Conservation (phyloP, 1,139 yeast species). For the Yamadazyma sp. region DNA sequence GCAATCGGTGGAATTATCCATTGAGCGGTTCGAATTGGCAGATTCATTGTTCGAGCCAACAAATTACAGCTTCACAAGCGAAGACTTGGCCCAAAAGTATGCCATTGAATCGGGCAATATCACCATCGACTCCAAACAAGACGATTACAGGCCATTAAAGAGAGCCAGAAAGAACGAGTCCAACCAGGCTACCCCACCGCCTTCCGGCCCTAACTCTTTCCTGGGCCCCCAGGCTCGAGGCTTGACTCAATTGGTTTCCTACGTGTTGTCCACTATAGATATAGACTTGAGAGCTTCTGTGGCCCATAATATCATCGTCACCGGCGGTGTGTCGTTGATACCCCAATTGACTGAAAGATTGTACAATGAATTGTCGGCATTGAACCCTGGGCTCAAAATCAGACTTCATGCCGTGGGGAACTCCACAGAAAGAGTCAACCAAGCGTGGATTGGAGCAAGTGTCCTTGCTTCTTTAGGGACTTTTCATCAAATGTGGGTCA, state of each 20-base stretch:
- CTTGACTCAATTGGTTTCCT: constrained; percentile 66
- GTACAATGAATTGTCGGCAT: constrained; percentile 66
- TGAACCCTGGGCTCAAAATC: constrained; percentile 89
- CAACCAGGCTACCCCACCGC: constrained; percentile 40
- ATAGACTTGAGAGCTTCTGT: constrained; percentile 88
- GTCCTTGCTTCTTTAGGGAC: constrained; percentile 91
- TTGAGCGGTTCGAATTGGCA: constrained; percentile 66
- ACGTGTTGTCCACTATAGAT: constrained; percentile 70
- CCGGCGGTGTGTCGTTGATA: constrained; percentile 86
- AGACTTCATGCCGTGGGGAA: constrained; percentile 89
- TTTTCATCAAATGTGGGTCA: constrained; percentile 96
- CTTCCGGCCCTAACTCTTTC: constrained; percentile 17
- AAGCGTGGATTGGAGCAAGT: constrained; percentile 96
- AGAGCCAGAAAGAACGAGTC: constrained; percentile 52
- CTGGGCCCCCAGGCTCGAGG: constrained; percentile 40
- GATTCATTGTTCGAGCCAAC: constrained; percentile 74
- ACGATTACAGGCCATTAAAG: constrained; percentile 72
- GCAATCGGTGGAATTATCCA: constrained; percentile 38
- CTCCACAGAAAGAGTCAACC: constrained; percentile 75
- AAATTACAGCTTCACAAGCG: constrained; percentile 35
- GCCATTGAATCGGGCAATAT: constrained; percentile 40
- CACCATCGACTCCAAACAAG: constrained; percentile 38
- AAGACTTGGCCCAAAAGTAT: constrained; percentile 24
- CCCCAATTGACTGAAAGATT: constrained; percentile 86
- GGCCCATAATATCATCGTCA: constrained; percentile 88